Evolutionary conservation across 768 basidiomycete genomes (phyloP).

Genomic region (Tulasnella sp.): DNA sequence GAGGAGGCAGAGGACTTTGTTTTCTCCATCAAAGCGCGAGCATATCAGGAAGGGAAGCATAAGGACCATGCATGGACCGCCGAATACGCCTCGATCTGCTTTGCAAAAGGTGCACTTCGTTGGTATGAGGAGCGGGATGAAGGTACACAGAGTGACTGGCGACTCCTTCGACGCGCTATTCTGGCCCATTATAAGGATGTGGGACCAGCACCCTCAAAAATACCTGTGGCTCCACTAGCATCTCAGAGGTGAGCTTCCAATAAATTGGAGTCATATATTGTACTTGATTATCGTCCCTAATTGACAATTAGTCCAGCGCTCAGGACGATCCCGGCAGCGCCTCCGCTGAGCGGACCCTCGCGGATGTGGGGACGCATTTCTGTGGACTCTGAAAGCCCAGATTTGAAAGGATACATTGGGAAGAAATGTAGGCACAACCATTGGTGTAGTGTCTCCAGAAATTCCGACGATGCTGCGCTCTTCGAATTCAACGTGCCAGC

Average conservation of each 20-base stretch:
- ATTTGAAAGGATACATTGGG: not conserved
- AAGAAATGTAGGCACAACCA: not conserved
- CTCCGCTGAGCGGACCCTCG: not conserved
- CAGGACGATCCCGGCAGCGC: too few relatives aligned
- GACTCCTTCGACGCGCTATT: slow-evolving; percentile 2
- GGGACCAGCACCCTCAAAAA: not conserved
- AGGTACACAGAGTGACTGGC: not conserved
- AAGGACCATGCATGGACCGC: slow-evolving; percentile 6
- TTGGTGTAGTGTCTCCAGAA: not conserved
- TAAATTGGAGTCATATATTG: not conserved
- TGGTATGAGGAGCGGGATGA: slow-evolving; percentile 4
- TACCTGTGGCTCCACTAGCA: not conserved
- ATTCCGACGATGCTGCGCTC: not conserved
- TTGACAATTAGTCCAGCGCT: not conserved
- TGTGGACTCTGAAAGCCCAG: not conserved
- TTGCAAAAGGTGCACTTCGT: not conserved
- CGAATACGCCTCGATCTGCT: not conserved
- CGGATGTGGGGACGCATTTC: not conserved
- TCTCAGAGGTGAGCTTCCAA: not conserved
- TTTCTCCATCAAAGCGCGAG: too few relatives aligned
- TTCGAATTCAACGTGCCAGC: not conserved
- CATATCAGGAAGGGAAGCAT: not conserved
- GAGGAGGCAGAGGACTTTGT: too few relatives aligned
- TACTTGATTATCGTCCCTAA: too few relatives aligned
- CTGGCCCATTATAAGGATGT: too few relatives aligned